phyloP scores from a whole-genome alignment of 116 monocot species.

The Papilionanthe hybrid region DNA sequence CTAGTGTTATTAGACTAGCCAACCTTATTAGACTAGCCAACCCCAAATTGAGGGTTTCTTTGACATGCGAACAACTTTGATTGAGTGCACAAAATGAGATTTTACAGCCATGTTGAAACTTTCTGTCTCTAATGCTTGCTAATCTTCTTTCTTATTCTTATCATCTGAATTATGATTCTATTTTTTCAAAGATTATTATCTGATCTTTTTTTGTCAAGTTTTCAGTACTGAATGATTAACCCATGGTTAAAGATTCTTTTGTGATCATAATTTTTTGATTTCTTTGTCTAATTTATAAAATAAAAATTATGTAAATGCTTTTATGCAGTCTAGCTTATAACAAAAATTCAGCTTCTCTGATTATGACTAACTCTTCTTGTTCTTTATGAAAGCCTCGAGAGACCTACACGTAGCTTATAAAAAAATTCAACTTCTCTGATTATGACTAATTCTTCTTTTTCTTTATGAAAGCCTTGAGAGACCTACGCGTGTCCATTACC shows the following conservation, averaged over 20 bases:
- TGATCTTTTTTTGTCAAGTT: neutral
- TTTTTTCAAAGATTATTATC: neutral
- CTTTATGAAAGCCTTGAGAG: neutral
- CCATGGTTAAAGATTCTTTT: neutral
- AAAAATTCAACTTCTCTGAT: neutral
- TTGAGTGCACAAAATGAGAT: too few relatives aligned
- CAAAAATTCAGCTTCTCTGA: neutral
- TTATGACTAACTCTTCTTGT: neutral
- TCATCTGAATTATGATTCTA: neutral
- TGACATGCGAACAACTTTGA: too few relatives aligned
- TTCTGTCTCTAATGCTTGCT: neutral
- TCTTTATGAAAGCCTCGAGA: neutral
- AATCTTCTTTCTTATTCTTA: neutral
- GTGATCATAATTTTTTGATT: neutral
- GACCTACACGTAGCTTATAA: slow-evolving; percentile 1
- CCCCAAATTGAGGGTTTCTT: too few relatives aligned
- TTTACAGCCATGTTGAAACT: neutral
- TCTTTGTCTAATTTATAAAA: neutral
- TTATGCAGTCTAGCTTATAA: neutral
- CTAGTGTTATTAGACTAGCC: too few relatives aligned
- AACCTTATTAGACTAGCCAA: too few relatives aligned
- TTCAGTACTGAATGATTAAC: neutral
- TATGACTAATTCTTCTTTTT: neutral
- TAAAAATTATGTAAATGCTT: neutral
- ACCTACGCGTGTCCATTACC: neutral